These are phyloP conservation scores for Casuarina equisetifolia DNA, from an alignment of 306 rosid genomes.

Conservation along the genomic window DNA sequence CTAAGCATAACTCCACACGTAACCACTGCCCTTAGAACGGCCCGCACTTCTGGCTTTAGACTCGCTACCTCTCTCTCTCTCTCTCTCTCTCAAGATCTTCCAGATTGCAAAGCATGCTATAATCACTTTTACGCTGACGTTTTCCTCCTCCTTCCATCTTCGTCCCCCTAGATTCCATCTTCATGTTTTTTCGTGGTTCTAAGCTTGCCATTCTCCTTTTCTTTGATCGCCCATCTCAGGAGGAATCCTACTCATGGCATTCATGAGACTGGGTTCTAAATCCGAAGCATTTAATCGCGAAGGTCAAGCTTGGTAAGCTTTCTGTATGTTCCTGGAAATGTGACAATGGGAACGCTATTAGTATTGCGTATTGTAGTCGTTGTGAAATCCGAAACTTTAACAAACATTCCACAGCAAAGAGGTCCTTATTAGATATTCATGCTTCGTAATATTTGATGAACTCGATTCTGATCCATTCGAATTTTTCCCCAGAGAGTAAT, in stretches of 20 bases:
- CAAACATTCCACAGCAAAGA: too few species aligned
- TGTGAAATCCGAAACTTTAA: too few species aligned
- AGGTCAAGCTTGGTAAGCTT: slow-evolving; percentile 59
- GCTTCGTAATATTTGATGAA: too few species aligned
- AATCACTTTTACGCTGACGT: slow-evolving; percentile 13
- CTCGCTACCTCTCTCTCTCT: slow-evolving; percentile 41
- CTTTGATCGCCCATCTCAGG: not conserved
- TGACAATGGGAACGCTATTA: too few species aligned
- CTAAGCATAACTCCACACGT: slow-evolving; percentile 22
- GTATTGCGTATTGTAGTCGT: too few species aligned
- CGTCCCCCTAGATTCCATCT: not conserved
- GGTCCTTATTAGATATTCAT: too few species aligned
- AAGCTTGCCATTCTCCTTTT: not conserved
- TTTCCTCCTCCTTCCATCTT: not conserved
- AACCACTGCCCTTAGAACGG: slow-evolving; percentile 11
- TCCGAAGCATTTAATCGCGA: slow-evolving; percentile 68
- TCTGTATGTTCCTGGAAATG: too few species aligned
- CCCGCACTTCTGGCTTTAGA: slow-evolving; percentile 58
- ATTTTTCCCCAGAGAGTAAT: too few species aligned
- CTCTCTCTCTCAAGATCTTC: not conserved
- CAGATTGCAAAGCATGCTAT: slow-evolving; percentile 28
- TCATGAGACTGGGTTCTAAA: slow-evolving; percentile 74
- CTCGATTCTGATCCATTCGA: too few species aligned
- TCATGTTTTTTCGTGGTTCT: slow-evolving; percentile 11
- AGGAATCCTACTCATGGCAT: slow-evolving; percentile 40